phyloP scores from a whole-genome alignment of 495 filamentous ascomycete species.

The Podospora appendiculata region DNA sequence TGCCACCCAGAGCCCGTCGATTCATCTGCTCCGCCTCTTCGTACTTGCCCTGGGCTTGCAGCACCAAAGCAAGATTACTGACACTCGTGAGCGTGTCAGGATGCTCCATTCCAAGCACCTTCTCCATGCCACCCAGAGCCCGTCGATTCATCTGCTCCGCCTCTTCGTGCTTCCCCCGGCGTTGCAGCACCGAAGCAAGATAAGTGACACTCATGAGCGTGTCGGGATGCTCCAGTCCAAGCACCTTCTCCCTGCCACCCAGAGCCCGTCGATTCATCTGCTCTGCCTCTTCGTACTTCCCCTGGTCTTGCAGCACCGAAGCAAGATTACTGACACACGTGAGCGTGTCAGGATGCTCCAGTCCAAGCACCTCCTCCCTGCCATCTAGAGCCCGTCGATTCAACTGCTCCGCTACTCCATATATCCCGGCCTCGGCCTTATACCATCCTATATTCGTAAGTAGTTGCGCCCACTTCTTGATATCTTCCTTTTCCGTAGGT shows the following conservation, averaged over 20 bases:
- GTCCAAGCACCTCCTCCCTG: constrained; percentile 17
- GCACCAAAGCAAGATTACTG: not conserved
- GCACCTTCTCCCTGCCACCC: not conserved
- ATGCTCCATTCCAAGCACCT: constrained; percentile 2
- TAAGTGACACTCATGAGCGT: not conserved
- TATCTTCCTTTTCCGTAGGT: constrained; percentile 1
- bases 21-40: not conserved
- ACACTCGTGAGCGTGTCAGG: not conserved
- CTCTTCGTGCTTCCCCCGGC: not conserved
- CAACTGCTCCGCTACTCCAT: constrained; percentile 7
- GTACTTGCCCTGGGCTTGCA: not conserved
- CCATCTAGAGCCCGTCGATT: not conserved
- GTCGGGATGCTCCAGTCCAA: not conserved
- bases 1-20: not conserved
- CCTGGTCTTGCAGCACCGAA: constrained; percentile 4
- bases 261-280: not conserved
- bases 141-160: not conserved
- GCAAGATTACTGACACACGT: constrained; percentile 16
- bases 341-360: constrained; percentile 25
- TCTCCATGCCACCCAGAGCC: not conserved
- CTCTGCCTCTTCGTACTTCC: not conserved
- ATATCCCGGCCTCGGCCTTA: constrained; percentile 5
- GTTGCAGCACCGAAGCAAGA: not conserved
- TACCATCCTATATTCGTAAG: constrained; percentile 11
- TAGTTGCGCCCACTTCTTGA: constrained; percentile 4